Conservation (phyloP, 2,329 filamentous ascomycete species). For the Ceratocystis lukuohia region DNA sequence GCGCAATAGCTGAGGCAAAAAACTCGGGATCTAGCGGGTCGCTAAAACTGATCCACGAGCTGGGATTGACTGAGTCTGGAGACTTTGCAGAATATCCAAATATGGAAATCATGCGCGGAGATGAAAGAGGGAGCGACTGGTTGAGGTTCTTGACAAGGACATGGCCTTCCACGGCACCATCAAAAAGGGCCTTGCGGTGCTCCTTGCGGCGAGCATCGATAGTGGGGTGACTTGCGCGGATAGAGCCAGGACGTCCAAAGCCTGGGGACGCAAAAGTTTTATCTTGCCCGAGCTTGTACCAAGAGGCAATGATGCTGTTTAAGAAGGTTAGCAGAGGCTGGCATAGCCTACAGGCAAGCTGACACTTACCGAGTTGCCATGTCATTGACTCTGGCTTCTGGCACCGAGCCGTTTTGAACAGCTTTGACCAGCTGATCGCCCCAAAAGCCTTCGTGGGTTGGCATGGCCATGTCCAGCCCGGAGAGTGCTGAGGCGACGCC, state of each 20-base stretch:
- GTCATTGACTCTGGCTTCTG: constrained; percentile 42
- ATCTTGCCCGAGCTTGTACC: constrained; percentile 44
- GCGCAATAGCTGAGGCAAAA: constrained; percentile 30
- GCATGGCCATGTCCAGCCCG: constrained; percentile 63
- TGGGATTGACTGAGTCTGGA: constrained; percentile 32
- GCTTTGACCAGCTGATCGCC: constrained; percentile 42
- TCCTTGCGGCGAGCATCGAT: constrained; percentile 35
- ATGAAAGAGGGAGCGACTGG: constrained; percentile 39
- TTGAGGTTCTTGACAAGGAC: constrained; percentile 51
- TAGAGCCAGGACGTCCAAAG: constrained; percentile 37
- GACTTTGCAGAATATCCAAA: constrained; percentile 46
- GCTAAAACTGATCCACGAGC: constrained; percentile 27
- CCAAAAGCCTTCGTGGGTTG: constrained; percentile 32
- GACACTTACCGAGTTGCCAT: constrained; percentile 38
- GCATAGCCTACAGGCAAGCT: neutral
- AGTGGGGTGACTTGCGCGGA: constrained; percentile 37
- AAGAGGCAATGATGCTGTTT: constrained; percentile 38
- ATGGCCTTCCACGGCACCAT: constrained; percentile 49
- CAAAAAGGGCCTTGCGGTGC: constrained; percentile 31
- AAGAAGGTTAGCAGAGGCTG: neutral
- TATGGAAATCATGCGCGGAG: constrained; percentile 40
- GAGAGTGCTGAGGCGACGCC: constrained; percentile 48
- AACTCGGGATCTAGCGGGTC: constrained; percentile 24
- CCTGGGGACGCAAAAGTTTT: constrained; percentile 34
- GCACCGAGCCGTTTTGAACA: constrained; percentile 46